These are phyloP conservation scores for Leccinum imitatum DNA, from an alignment of 768 basidiomycete species.

Conservation along the genomic window DNA sequence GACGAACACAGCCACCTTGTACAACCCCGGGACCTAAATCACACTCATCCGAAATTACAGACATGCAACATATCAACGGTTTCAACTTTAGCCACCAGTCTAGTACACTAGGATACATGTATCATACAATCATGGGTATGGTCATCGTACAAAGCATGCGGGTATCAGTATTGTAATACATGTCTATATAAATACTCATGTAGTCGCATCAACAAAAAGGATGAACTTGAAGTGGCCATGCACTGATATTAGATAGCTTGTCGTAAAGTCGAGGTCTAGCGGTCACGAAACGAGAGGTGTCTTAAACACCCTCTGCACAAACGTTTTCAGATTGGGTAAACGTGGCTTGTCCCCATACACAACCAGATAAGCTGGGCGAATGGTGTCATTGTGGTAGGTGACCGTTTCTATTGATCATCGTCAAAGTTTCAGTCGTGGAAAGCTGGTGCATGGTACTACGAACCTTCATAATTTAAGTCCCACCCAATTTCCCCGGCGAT, in stretches of 20 bases:
- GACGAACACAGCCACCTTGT: not conserved
- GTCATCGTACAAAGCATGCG: constrained; percentile 19
- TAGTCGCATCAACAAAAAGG: not conserved
- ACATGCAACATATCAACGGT: not conserved
- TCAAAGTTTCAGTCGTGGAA: not conserved
- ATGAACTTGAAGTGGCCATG: not conserved
- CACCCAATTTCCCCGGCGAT: constrained; percentile 61
- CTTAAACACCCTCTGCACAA: constrained; percentile 32
- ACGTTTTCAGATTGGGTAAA: constrained; percentile 23
- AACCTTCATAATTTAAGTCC: constrained; percentile 60
- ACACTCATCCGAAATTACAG: not conserved
- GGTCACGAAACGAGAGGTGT: constrained; percentile 30
- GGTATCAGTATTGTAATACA: constrained; percentile 19
- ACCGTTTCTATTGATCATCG: constrained; percentile 49
- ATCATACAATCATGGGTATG: constrained; percentile 9
- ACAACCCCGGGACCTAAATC: not conserved
- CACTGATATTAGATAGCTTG: not conserved
- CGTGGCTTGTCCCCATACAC: constrained; percentile 47
- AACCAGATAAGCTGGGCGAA: constrained; percentile 65
- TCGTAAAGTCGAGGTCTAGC: not conserved
- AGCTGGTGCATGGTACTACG: constrained; percentile 1
- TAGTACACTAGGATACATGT: constrained; percentile 11
- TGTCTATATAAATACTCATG: constrained; percentile 11
- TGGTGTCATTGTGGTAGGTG: constrained; percentile 64
- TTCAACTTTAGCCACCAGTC: not conserved